These are phyloP conservation scores for Fusarium tupiense DNA, from an alignment of 2,329 filamentous ascomycete genomes.

Conservation along the genomic window DNA sequence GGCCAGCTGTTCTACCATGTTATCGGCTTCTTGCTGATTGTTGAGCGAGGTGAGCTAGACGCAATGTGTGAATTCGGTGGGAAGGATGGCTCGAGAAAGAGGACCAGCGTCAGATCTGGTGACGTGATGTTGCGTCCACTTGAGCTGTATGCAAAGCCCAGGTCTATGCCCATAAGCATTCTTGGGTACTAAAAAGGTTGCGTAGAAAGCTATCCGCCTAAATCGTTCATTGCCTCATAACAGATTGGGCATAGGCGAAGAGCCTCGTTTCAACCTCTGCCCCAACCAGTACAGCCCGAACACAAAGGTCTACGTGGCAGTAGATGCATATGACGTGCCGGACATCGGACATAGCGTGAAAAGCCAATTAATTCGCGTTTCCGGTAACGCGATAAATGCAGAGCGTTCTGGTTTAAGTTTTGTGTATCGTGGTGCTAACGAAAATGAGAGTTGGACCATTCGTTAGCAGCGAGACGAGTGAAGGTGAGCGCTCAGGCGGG, in stretches of 20 bases:
- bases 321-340: neutral
- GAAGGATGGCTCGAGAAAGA: too few species aligned
- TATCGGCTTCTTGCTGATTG: too few species aligned
- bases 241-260: neutral
- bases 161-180: neutral
- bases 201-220: fast-evolving
- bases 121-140: neutral
- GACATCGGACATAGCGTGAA: neutral
- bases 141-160: neutral
- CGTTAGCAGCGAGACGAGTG: fast-evolving
- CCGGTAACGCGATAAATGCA: fast-evolving
- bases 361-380: fast-evolving
- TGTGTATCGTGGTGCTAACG: neutral
- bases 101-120: fast-evolving
- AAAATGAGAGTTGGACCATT: too few species aligned
- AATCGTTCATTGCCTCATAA: neutral
- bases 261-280: neutral
- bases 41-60: fast-evolving
- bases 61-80: neutral
- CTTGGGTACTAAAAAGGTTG: fast-evolving
- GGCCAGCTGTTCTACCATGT: neutral
- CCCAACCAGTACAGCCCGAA: neutral
- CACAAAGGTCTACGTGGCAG: neutral
- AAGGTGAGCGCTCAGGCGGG: neutral
- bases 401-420: neutral